Conservation (phyloP, 2,329 filamentous ascomycete genomes). For the Aspergillus clavatus region DNA sequence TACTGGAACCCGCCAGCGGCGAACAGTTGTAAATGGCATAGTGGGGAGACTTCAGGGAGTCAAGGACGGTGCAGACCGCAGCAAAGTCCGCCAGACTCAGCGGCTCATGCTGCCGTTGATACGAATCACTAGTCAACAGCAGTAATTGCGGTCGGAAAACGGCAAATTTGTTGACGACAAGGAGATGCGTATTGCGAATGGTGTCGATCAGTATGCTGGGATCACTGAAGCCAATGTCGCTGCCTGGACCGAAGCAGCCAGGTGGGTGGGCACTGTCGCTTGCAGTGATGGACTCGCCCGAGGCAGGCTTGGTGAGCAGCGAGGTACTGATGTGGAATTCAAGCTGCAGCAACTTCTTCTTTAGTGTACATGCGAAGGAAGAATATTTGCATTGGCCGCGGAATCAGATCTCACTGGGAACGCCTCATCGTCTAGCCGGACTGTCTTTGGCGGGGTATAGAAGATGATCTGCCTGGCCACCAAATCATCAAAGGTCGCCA, state of each 20-base stretch:
- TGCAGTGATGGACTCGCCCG: neutral
- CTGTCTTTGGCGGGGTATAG: conserved; percentile 3
- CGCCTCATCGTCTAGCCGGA: neutral
- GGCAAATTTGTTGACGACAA: conserved; percentile 48
- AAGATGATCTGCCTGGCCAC: conserved; percentile 1
- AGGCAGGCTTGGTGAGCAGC: conserved; percentile 3
- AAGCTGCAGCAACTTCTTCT: too few relatives aligned
- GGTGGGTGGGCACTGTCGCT: neutral
- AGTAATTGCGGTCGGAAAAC: conserved; percentile 47
- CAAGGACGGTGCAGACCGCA: conserved; percentile 34
- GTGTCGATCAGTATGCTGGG: conserved; percentile 40
- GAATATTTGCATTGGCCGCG: neutral
- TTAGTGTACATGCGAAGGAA: too few relatives aligned
- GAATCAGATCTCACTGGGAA: conserved; percentile 1
- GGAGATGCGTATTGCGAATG: conserved; percentile 41
- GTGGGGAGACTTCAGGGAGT: conserved; percentile 25
- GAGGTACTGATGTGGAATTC: conserved; percentile 8
- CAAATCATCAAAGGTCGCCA: conserved; percentile 4
- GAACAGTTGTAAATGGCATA: conserved; percentile 48
- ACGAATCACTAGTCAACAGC: conserved; percentile 46
- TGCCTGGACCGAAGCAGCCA: conserved; percentile 17
- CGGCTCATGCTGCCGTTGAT: conserved; percentile 44
- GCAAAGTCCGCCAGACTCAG: conserved; percentile 39
- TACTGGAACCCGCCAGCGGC: conserved; percentile 42
- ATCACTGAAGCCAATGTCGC: conserved; percentile 41